Percentiles rank a stretch among this genome's conserved stretches.
These are phyloP conservation scores for Phytopythium mirpurense DNA, from an alignment of 352 stramenopile species.

Conservation along the genomic window DNA sequence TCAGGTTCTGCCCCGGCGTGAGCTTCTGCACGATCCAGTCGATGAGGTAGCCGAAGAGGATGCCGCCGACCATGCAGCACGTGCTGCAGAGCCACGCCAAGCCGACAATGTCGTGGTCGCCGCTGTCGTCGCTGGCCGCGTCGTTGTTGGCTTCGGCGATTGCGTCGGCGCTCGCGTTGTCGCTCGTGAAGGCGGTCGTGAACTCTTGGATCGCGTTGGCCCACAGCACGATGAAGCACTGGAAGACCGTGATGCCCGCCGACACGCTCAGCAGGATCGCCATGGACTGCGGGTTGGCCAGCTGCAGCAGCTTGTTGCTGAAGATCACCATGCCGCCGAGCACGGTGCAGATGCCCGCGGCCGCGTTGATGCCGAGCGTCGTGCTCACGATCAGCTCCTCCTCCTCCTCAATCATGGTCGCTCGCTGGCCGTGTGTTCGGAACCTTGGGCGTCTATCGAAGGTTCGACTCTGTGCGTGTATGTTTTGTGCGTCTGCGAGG, in stretches of 20 bases:
- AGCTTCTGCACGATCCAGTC: slow-evolving; percentile 43
- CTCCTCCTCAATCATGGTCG: slow-evolving; percentile 29
- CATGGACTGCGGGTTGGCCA: slow-evolving; percentile 53
- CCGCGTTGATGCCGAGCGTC: slow-evolving; percentile 50
- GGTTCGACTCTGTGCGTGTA: too few relatives aligned
- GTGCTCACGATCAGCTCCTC: slow-evolving; percentile 18
- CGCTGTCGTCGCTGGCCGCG: slow-evolving; percentile 8
- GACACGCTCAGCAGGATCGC: slow-evolving; percentile 60
- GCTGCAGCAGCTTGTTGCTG: slow-evolving; percentile 55
- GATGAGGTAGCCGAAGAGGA: slow-evolving; percentile 51
- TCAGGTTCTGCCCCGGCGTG: slow-evolving; percentile 26
- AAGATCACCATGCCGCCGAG: slow-evolving; percentile 69
- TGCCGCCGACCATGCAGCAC: slow-evolving; percentile 81
- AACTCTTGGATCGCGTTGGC: slow-evolving; percentile 34
- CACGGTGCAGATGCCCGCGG: slow-evolving; percentile 50
- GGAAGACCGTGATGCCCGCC: slow-evolving; percentile 71
- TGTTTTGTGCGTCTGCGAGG: too few relatives aligned
- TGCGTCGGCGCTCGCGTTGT: not conserved
- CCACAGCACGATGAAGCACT: slow-evolving; percentile 74
- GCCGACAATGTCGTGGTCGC: slow-evolving; percentile 12
- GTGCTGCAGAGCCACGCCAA: slow-evolving; percentile 78
- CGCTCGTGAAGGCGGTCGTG: slow-evolving; percentile 23
- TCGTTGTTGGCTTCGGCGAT: slow-evolving; percentile 11
- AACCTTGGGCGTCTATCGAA: too few relatives aligned
- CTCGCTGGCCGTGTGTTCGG: not conserved